These are phyloP conservation scores for Croton laevigatus DNA, from an alignment of 441 rosid species.

Conservation along the genomic window DNA sequence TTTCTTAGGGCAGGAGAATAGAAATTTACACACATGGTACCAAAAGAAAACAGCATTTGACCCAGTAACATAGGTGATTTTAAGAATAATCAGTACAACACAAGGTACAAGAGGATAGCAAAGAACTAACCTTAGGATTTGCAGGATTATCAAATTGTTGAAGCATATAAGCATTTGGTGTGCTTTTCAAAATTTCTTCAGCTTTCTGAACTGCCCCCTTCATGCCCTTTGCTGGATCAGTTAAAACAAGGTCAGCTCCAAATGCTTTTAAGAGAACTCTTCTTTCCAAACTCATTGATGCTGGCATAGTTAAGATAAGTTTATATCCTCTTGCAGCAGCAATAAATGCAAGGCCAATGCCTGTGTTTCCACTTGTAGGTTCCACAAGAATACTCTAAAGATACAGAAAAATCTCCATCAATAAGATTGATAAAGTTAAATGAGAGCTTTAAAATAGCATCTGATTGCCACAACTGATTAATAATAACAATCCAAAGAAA, in stretches of 20 bases:
- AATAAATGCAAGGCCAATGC: conserved; percentile 93
- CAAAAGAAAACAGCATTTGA: conserved; percentile 2
- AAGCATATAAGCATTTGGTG: conserved; percentile 77
- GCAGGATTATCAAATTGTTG: conserved; percentile 99
- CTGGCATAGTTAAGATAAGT: conserved; percentile 92
- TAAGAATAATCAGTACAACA: not conserved
- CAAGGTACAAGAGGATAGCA: not conserved
- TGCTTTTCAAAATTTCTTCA: conserved; percentile 80
- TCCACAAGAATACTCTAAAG: conserved; percentile 80
- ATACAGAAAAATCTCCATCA: conserved; percentile 10
- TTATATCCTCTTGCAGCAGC: conserved; percentile 92
- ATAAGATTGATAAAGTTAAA: conserved; percentile 1
- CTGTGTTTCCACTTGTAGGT: conserved; percentile 98
- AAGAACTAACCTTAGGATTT: conserved; percentile 73
- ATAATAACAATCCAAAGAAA: conserved; percentile 2
- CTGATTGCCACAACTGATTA: not conserved
- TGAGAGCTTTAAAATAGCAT: conserved; percentile 1
- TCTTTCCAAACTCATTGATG: conserved; percentile 97
- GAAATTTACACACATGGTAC: not conserved
- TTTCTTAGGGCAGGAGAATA: not conserved
- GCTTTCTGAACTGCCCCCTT: conserved; percentile 92
- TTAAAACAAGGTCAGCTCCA: conserved; percentile 91
- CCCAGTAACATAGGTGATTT: not conserved
- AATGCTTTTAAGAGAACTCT: conserved; percentile 89
- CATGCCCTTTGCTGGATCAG: conserved; percentile 93